Conservation (phyloP, 2,329 filamentous ascomycete species). For the Pseudogymnoascus sp. region DNA sequence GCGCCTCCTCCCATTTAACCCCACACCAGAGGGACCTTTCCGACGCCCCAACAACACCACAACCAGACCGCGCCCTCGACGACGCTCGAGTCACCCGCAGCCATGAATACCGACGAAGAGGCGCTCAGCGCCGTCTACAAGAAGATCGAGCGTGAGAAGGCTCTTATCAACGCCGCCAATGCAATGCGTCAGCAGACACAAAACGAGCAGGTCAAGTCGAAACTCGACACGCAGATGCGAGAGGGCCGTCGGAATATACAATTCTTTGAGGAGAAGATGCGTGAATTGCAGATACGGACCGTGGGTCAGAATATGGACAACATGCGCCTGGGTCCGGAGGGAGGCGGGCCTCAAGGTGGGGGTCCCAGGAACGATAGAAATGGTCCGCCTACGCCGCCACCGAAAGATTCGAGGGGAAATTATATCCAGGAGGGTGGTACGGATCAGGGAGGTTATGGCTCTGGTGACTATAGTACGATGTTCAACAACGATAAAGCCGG, state of each 20-base stretch:
- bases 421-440: constrained; percentile 37
- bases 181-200: constrained; percentile 93
- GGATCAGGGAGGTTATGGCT: constrained; percentile 58
- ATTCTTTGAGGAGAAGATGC: constrained; percentile 89
- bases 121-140: constrained; percentile 73
- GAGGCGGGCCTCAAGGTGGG: constrained; percentile 32
- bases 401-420: constrained; percentile 57
- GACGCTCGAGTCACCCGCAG: constrained; percentile 20
- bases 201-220: constrained; percentile 83
- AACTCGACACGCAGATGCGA: constrained; percentile 88
- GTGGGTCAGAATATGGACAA: constrained; percentile 60
- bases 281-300: constrained; percentile 77
- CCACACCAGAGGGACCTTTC: constrained; percentile 6
- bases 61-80: constrained; percentile 3
- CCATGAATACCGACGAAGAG: constrained; percentile 57
- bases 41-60: constrained; percentile 2
- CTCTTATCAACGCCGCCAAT: constrained; percentile 87
- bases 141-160: constrained; percentile 98
- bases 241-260: constrained; percentile 88
- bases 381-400: constrained; percentile 58
- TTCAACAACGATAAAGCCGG: constrained; percentile 29
- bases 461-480: constrained; percentile 47
- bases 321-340: constrained; percentile 54
- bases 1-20: constrained; percentile 2
- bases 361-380: constrained; percentile 39